Conservation (phyloP, 2,329 filamentous ascomycete species). For the Aspergillus sp. region DNA sequence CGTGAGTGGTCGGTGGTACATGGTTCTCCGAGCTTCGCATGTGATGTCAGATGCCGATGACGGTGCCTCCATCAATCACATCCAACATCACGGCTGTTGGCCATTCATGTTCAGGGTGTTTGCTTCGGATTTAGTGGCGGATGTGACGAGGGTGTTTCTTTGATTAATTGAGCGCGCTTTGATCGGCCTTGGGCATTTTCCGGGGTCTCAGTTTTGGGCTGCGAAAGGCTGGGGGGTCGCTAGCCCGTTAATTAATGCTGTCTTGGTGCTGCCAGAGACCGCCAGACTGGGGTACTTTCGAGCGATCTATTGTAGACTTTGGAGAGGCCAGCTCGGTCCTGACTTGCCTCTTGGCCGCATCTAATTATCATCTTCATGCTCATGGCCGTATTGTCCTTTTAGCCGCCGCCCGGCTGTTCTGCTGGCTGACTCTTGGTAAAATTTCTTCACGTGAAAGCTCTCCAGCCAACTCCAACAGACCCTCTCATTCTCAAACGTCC, state of each 20-base stretch:
- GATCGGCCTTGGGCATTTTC: background rate
- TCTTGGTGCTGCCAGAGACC: background rate
- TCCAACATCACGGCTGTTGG: background rate
- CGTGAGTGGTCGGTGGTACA: background rate
- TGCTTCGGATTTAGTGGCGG: background rate
- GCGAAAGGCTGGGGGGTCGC: background rate
- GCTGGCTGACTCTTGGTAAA: background rate
- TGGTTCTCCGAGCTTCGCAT: slow-evolving; percentile 7
- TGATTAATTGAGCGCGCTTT: background rate
- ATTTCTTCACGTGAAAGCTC: slow-evolving; percentile 16
- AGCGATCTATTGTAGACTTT: background rate
- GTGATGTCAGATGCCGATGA: slow-evolving; percentile 8
- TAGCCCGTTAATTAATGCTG: background rate
- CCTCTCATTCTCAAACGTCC: background rate
- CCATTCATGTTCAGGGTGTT: background rate
- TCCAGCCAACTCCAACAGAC: background rate
- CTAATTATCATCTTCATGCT: background rate
- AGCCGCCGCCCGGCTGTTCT: background rate
- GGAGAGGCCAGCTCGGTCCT: background rate
- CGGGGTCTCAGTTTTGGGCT: background rate
- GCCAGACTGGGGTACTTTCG: background rate
- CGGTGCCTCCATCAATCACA: slow-evolving; percentile 3
- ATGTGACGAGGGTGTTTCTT: background rate
- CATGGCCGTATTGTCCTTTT: background rate
- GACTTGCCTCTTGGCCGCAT: background rate